Percentiles rank a stretch among this genome's conserved stretches.
These are phyloP conservation scores for Venustampulla echinocandica DNA, from an alignment of 495 filamentous ascomycete genomes.

Conservation along the genomic window DNA sequence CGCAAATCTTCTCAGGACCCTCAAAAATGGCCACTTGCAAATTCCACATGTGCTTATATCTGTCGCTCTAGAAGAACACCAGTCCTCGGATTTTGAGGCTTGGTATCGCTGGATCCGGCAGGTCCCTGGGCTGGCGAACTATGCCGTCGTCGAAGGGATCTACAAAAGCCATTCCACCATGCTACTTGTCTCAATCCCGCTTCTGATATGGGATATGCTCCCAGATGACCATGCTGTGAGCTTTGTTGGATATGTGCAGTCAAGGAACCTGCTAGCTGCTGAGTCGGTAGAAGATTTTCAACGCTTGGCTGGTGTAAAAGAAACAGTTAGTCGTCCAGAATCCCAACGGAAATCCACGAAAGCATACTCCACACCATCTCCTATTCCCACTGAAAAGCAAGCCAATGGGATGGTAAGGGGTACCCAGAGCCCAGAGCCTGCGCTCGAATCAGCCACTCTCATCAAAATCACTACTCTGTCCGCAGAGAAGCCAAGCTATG, in stretches of 20 bases:
- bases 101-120: conserved; percentile 40
- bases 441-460: not conserved
- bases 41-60: conserved; percentile 46
- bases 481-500: too few species aligned
- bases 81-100: conserved; percentile 35
- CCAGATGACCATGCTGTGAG: not conserved
- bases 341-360: not conserved
- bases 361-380: not conserved
- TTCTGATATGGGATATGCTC: conserved; percentile 4
- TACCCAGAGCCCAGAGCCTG: not conserved
- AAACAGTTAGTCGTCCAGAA: not conserved
- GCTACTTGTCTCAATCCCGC: conserved; percentile 37
- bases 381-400: not conserved
- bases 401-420: not conserved
- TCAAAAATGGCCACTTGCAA: conserved; percentile 21
- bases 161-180: conserved; percentile 46
- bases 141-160: conserved; percentile 43
- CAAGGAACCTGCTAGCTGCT: not conserved
- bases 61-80: conserved; percentile 42
- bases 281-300: conserved; percentile 3
- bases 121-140: conserved; percentile 40
- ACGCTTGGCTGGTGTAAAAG: not conserved
- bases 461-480: not conserved
- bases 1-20: not conserved
- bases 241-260: conserved; percentile 1